Evolutionary conservation across 2,329 filamentous ascomycete species (phyloP), one percentile per base, ranked within the genome.

Genomic region (Trichoderma sp.): DNA sequence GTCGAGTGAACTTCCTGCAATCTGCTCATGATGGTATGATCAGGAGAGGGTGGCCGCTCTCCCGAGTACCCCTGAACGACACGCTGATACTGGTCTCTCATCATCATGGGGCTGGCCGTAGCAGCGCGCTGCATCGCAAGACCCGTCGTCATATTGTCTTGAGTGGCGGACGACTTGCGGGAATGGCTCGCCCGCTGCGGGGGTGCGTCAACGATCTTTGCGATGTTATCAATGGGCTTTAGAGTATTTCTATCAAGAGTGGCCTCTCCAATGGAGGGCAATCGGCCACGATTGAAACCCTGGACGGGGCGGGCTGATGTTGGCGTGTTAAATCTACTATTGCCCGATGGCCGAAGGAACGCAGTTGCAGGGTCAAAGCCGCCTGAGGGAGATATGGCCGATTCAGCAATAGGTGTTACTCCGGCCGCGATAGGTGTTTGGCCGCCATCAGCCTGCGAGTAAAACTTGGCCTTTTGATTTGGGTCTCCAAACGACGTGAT

Each of bases 371-470:
- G 88, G 15, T 91, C 90, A 63, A 84, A 88, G 26, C 76, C 76
- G 76, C 88, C 90, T 53, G 88, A 87, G 0, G 94, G 94, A 21
- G 82, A 82, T 3, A 81, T 75, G 2, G 92, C 92, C 51, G 92
- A 93, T 75, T 94, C 91, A 1, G 92, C 91, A 77, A 98, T 98
- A 0, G 95, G 95, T 0, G 95, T 98, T 0, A 93, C 88, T n/a
- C 92, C 93, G 1, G 90, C 91, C 11, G 92, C 92, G 75, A 94
- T 92, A 0, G 94, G 94, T 0, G 94, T 97, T 75, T 84, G 85
- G 9, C 88, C 88, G 43, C 86, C 87, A 64, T 90, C 89, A 6
- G 81, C 83, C 51, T 83, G 80, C 0, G 84, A 83, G 75, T 91
- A 89, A 82, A 93, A 90, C 81, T 89, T 90, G 68, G 90, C 89